Evolutionary conservation across 2,329 filamentous ascomycete species (phyloP).

Genomic region (Paramyrothecium sp.): DNA sequence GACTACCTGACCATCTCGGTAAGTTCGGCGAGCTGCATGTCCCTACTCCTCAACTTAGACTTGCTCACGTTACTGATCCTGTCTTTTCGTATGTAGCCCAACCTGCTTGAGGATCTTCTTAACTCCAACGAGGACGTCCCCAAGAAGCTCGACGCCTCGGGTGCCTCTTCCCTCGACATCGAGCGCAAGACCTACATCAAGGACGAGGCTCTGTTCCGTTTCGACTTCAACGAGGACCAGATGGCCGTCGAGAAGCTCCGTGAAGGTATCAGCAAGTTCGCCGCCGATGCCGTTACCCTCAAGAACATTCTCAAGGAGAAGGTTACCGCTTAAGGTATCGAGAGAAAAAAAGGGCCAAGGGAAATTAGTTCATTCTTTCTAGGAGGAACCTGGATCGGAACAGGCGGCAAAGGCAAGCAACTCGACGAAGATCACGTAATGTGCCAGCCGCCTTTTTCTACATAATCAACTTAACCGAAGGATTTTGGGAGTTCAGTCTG

Average conservation of each 20-base stretch:
- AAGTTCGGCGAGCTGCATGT: constrained; percentile 35
- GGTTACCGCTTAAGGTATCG: constrained; percentile 52
- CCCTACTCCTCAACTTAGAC: no score
- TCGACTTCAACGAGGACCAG: constrained; percentile 99
- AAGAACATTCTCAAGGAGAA: constrained; percentile 91
- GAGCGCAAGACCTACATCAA: constrained; percentile 89
- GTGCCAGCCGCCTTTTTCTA: no score
- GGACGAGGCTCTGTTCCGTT: constrained; percentile 89
- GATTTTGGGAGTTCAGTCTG: no score
- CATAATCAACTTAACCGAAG: no score
- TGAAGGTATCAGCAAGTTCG: constrained; percentile 99
- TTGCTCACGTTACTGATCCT: no score
- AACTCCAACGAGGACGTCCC: constrained; percentile 80
- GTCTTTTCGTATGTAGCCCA: constrained; percentile 56
- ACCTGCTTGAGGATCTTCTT: constrained; percentile 89
- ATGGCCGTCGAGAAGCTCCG: constrained; percentile 99
- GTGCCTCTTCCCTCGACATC: constrained; percentile 68
- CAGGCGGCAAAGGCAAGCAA: no score
- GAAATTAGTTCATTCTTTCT: not conserved
- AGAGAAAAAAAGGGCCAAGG: constrained; percentile 2
- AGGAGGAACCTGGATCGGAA: not conserved
- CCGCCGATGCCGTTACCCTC: constrained; percentile 89
- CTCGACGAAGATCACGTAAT: no score
- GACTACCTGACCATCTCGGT: constrained; percentile 98
- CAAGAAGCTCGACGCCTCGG: constrained; percentile 82